Base-by-base conservation (phyloP, 441 rosid genomes). In the Erysimum cheiri region DNA sequence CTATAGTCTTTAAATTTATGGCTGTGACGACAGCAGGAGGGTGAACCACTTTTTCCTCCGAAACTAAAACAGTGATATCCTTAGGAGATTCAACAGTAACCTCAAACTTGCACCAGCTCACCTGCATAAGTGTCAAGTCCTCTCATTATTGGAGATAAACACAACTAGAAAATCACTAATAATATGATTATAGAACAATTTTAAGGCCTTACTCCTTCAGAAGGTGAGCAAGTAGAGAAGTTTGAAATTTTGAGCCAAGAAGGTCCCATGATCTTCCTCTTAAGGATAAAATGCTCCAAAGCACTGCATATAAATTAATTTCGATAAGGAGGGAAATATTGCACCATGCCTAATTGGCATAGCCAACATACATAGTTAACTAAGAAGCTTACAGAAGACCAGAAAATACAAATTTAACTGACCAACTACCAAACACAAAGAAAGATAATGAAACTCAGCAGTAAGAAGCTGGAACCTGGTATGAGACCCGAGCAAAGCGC, bases 31-130 rank as follows among this genome's bases (percentile, higher is more conserved):
- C 90, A 63, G 93, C 87, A 15, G 93, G 91, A 78, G 98, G 98
- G 76, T 85, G 85, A 80, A 86, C 94, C 19, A 54, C 35, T 39
- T 74, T 71, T 37, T 54, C 80, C 78, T 78, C 85, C 28, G 93
- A 76, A 55, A 87, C 72, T 65, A 87, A 76, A 60, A 80, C 80
- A 35, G 36, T 56, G 72, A 92, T 84, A 68, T 77, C 87, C 82
- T 89, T 95, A 19, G 96, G 85, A 68, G 82, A 83, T 70, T 87
- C 90, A 70, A 89, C 83, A 74, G 62, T 74, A 53, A 95, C 75
- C 85, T 95, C 99, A 84, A 87, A 90, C 80, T 87, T 92, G 87
- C 99, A 95, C 99, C 96, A 92, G 84, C 99, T 95, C 75, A 92
- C 92, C 99, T 92, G 81, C 62, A 6, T 63, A 78, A 73, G 63